Evolutionary conservation across 345 rosid species (phyloP).

Genomic region (Trapa incisa): DNA sequence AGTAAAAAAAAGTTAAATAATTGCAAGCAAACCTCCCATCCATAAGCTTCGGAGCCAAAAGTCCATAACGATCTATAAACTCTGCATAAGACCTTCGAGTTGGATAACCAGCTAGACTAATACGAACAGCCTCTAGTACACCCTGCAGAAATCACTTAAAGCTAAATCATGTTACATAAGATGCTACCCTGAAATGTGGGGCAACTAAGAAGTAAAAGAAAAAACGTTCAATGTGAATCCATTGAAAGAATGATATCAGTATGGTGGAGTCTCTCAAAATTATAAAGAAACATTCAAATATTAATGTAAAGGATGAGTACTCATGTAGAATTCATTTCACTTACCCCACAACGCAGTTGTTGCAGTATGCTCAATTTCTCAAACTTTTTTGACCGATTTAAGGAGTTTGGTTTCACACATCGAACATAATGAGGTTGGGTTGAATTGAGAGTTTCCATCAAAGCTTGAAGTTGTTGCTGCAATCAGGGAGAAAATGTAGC

Average conservation of each 20-base stretch:
- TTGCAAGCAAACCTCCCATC: conserved; percentile 49
- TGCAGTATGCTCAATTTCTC: conserved; percentile 78
- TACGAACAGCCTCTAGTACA: conserved; percentile 95
- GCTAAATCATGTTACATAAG: not conserved
- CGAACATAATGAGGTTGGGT: conserved; percentile 98
- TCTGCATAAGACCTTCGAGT: conserved; percentile 75
- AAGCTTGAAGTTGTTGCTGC: conserved; percentile 98
- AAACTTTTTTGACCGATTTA: conserved; percentile 75
- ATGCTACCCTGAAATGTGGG: not conserved
- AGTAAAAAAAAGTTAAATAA: not conserved
- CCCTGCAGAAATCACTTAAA: conserved; percentile 36
- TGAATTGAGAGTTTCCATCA: conserved; percentile 85
- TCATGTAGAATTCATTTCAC: conserved; percentile 16
- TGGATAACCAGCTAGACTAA: conserved; percentile 96
- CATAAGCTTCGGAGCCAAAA: conserved; percentile 55
- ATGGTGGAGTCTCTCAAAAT: not conserved
- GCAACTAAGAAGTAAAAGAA: not conserved
- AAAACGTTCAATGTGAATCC: not conserved
- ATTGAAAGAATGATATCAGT: not conserved
- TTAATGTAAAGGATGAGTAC: not conserved
- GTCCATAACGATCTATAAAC: conserved; percentile 91
- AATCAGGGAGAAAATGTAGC: conserved; percentile 11
- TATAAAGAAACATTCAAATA: not conserved
- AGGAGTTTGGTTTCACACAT: conserved; percentile 95
- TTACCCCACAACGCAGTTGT: conserved; percentile 95